Conservation (phyloP, 768 basidiomycete genomes). For the Lentinula raphanica region DNA sequence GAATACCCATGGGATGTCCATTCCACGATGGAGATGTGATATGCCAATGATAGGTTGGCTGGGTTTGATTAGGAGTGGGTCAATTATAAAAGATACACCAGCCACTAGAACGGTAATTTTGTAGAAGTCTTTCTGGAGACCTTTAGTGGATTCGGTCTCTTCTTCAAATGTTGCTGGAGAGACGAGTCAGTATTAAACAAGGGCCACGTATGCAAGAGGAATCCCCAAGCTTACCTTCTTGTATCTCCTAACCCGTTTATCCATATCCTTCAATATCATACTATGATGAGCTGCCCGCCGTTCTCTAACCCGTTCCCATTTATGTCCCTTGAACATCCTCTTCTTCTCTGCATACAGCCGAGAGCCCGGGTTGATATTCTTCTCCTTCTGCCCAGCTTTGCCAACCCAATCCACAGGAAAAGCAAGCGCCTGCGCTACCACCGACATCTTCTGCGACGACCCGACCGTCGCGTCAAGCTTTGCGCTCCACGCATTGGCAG, state of each 20-base stretch:
- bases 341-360: slow-evolving; percentile 71
- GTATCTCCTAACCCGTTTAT: slow-evolving; percentile 57
- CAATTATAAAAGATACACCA: not conserved
- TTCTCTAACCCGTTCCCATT: slow-evolving; percentile 63
- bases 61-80: not conserved
- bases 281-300: slow-evolving; percentile 41
- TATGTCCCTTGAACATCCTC: slow-evolving; percentile 93
- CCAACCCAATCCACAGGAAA: slow-evolving; percentile 37
- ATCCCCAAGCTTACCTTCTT: slow-evolving; percentile 46
- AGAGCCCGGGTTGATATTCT: slow-evolving; percentile 46
- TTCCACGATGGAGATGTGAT: too few relatives aligned
- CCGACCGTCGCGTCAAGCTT: not conserved
- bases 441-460: not conserved
- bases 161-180: slow-evolving; percentile 42
- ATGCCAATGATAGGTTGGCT: not conserved
- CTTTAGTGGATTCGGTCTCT: slow-evolving; percentile 55
- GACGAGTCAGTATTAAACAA: slow-evolving; percentile 8
- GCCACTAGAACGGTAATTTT: slow-evolving; percentile 55
- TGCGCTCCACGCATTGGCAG: not conserved
- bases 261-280: slow-evolving; percentile 67
- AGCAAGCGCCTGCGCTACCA: slow-evolving; percentile 15
- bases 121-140: slow-evolving; percentile 43
- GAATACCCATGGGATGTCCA: too few relatives aligned
- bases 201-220: not conserved
- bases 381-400: slow-evolving; percentile 30